Conservation (phyloP, 352 stramenopile genomes). For the Phytophthora foliorum region DNA sequence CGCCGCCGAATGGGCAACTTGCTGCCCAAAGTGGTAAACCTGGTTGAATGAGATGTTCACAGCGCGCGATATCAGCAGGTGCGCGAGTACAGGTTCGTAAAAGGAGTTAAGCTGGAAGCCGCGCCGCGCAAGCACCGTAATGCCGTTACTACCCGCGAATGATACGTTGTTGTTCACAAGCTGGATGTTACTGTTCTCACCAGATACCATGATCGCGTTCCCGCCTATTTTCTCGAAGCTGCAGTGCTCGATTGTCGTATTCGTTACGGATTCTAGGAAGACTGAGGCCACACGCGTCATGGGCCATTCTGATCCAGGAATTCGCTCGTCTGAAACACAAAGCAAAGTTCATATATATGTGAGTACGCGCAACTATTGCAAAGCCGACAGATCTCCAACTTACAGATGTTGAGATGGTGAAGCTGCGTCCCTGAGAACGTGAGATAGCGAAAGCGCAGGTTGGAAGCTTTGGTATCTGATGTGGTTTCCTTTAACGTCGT, state of each 20-base stretch:
- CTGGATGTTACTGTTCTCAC: constrained; percentile 56
- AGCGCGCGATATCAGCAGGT: constrained; percentile 51
- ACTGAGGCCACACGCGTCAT: constrained; percentile 68
- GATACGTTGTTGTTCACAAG: constrained; percentile 81
- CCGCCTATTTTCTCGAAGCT: constrained; percentile 77
- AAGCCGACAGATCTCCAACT: constrained; percentile 16
- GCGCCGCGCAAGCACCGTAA: constrained; percentile 54
- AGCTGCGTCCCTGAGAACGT: constrained; percentile 72
- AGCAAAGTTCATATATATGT: not conserved
- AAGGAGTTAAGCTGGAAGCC: constrained; percentile 51
- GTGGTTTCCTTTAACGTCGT: constrained; percentile 54
- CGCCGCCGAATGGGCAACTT: constrained; percentile 58
- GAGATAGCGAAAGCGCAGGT: constrained; percentile 70
- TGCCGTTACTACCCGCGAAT: constrained; percentile 61
- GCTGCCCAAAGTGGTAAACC: constrained; percentile 71
- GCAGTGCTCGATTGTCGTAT: constrained; percentile 64
- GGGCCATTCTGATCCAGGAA: constrained; percentile 58
- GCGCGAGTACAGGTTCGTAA: constrained; percentile 37
- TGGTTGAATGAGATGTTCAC: constrained; percentile 81
- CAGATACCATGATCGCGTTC: constrained; percentile 77
- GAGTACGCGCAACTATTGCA: not conserved
- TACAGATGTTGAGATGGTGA: constrained; percentile 71
- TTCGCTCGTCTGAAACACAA: constrained; percentile 41
- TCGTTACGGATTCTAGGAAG: constrained; percentile 67
- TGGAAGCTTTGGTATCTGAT: constrained; percentile 41